Evolutionary conservation across 345 rosid species (phyloP).

Genomic region (Citrus australasica): DNA sequence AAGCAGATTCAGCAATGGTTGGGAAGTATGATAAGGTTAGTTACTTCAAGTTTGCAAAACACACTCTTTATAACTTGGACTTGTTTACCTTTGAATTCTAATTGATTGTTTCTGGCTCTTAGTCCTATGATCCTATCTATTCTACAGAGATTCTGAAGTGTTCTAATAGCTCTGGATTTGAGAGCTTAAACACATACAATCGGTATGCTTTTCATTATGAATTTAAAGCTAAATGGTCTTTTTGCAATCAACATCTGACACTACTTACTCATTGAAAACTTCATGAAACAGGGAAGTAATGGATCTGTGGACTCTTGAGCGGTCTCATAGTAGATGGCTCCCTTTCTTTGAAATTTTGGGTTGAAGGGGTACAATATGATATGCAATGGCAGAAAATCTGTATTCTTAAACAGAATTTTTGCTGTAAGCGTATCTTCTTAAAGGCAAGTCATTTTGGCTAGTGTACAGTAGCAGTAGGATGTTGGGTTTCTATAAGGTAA

Average conservation of each 20-base stretch:
- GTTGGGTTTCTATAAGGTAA: not conserved
- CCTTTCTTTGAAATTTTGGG: not conserved
- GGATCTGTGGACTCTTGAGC: constrained; percentile 10
- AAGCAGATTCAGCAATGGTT: constrained; percentile 39
- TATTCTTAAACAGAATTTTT: not conserved
- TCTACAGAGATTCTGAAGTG: not conserved
- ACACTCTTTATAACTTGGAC: not conserved
- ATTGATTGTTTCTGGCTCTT: not conserved
- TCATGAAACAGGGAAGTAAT: constrained; percentile 18
- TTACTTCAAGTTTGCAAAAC: not conserved
- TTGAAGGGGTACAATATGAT: not conserved
- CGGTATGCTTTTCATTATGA: constrained; percentile 6
- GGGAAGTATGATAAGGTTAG: constrained; percentile 36
- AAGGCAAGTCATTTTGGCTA: constrained; percentile 29
- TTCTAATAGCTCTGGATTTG: not conserved
- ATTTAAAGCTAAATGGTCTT: not conserved
- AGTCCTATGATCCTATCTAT: constrained; percentile 18
- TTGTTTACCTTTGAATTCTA: not conserved
- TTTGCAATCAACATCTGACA: not conserved
- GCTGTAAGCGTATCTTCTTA: not conserved
- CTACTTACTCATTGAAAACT: not conserved
- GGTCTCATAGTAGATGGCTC: not conserved
- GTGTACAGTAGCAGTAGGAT: constrained; percentile 20
- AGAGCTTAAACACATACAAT: constrained; percentile 20
- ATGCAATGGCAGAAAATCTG: not conserved